Conservation (phyloP, 306 rosid species). For the Inga laurina region DNA sequence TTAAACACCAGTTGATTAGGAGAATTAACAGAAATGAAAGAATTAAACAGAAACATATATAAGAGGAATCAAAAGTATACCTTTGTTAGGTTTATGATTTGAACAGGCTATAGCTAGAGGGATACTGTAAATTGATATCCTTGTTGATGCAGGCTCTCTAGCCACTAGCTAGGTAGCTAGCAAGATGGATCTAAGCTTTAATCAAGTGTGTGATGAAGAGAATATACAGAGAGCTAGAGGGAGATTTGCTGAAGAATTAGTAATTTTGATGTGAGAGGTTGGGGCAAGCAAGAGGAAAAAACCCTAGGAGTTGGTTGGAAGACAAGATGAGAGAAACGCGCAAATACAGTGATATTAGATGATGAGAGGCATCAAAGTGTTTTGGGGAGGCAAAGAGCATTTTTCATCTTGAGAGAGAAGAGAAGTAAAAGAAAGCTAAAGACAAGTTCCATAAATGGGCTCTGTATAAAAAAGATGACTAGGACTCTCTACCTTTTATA, state of each 20-base stretch:
- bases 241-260: not conserved
- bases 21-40: not conserved
- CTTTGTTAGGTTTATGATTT: not conserved
- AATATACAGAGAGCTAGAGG: not conserved
- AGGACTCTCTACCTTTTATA: constrained; percentile 40
- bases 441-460: constrained; percentile 35
- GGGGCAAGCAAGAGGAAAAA: constrained; percentile 20
- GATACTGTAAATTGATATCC: constrained; percentile 15
- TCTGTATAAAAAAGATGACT: constrained; percentile 42
- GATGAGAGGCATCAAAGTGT: constrained; percentile 39
- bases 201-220: not conserved
- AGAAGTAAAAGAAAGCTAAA: constrained; percentile 35
- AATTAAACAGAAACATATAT: not conserved
- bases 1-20: not conserved
- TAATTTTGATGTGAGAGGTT: constrained; percentile 41
- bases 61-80: not conserved
- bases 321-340: constrained; percentile 48
- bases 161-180: not conserved
- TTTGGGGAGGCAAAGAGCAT: constrained; percentile 56
- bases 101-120: not conserved
- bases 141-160: not conserved
- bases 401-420: constrained; percentile 27
- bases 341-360: constrained; percentile 50
- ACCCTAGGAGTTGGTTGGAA: constrained; percentile 70
- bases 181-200: not conserved